Evolutionary conservation across 169 alveolate genomes (phyloP).

Genomic region (Eimeria acervulina): DNA sequence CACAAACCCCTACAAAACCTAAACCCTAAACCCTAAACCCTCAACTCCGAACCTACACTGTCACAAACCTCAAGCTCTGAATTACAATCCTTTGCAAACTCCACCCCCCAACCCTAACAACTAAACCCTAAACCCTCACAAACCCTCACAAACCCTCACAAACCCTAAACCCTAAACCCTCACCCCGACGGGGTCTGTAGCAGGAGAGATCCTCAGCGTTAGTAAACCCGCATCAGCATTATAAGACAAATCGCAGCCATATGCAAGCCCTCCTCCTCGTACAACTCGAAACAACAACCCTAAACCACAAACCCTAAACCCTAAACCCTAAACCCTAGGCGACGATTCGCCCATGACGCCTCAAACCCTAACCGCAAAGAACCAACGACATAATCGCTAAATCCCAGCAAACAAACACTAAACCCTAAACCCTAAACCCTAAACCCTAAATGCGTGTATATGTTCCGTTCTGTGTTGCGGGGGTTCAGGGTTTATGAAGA

Average conservation of each 20-base stretch:
- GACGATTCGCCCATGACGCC: too few relatives aligned
- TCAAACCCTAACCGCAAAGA: too few relatives aligned
- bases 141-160: too few relatives aligned
- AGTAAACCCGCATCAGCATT: slow-evolving; percentile 32
- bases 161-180: slow-evolving; percentile 23
- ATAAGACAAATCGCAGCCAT: slow-evolving; percentile 74
- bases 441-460: background rate
- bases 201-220: slow-evolving; percentile 45
- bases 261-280: slow-evolving; percentile 70
- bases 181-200: slow-evolving; percentile 58
- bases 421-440: slow-evolving; percentile 43
- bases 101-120: background rate
- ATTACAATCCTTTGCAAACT: too few relatives aligned
- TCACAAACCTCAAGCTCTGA: background rate
- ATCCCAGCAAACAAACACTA: too few relatives aligned
- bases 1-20: too few relatives aligned
- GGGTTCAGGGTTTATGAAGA: background rate
- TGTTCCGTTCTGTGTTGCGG: too few relatives aligned
- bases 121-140: slow-evolving; percentile 33
- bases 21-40: slow-evolving; percentile 35
- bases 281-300: slow-evolving; percentile 59
- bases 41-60: too few relatives aligned
- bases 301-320: slow-evolving; percentile 20
- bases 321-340: slow-evolving; percentile 48
- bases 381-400: too few relatives aligned